Conservation (phyloP, 108 stramenopile species). For the Nitzschia putrida region DNA sequence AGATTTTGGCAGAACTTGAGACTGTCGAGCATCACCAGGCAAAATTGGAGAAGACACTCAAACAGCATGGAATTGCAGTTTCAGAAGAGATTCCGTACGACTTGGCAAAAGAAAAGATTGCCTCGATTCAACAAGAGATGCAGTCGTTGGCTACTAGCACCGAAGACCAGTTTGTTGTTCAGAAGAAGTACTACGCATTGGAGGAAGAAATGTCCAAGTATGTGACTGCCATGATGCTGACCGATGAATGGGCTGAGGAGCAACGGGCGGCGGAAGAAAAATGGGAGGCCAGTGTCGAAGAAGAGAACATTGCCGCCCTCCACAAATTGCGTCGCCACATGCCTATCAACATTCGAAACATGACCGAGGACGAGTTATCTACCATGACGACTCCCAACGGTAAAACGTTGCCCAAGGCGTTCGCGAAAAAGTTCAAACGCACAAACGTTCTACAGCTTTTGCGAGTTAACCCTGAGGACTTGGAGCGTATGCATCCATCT, state of each 20-base stretch:
- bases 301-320: conserved; percentile 38
- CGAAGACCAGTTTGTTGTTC: conserved; percentile 16
- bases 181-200: conserved; percentile 41
- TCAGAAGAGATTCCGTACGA: conserved; percentile 50
- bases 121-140: conserved; percentile 31
- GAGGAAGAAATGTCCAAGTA: conserved; percentile 48
- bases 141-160: conserved; percentile 14
- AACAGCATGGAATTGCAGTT: conserved; percentile 29
- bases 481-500: conserved; percentile 47
- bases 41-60: conserved; percentile 30
- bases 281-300: conserved; percentile 35
- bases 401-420: conserved; percentile 32
- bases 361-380: conserved; percentile 37
- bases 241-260: conserved; percentile 43
- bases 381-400: conserved; percentile 37
- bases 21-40: conserved; percentile 18
- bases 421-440: conserved; percentile 50
- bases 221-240: conserved; percentile 34
- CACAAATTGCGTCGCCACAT: conserved; percentile 36
- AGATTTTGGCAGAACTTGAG: conserved; percentile 27
- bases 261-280: conserved; percentile 24
- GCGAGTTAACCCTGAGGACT: conserved; percentile 38
- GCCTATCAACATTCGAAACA: conserved; percentile 38
- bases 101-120: conserved; percentile 41
- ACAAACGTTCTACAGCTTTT: conserved; percentile 47